phyloP scores from a whole-genome alignment of 2,329 filamentous ascomycete species.

The Fusarium equiseti region DNA sequence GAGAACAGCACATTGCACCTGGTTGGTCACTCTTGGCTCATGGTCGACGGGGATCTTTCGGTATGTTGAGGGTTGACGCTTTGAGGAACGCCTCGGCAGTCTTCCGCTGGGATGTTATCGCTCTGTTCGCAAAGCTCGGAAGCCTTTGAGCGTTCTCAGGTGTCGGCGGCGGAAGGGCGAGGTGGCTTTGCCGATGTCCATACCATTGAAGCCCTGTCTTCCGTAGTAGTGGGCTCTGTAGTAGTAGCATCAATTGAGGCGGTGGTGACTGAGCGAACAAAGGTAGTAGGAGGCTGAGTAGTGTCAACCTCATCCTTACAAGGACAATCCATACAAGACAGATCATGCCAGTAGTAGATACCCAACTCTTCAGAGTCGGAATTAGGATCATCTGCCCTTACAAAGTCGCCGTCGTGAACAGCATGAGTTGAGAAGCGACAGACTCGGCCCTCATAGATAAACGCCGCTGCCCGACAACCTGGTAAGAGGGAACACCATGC shows the following conservation, averaged over 20 bases:
- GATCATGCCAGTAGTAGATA: conserved; percentile 15
- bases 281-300: neutral
- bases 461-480: conserved; percentile 3
- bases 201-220: neutral
- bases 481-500: conserved; percentile 12
- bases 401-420: conserved; percentile 7
- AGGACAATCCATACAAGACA: conserved; percentile 13
- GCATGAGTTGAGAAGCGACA: conserved; percentile 13
- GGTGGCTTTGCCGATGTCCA: neutral
- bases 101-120: neutral
- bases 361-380: conserved; percentile 1
- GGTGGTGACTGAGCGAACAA: neutral
- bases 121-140: neutral
- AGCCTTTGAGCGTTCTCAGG: neutral
- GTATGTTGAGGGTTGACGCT: neutral
- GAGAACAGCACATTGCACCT: neutral
- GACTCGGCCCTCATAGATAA: neutral
- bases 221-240: neutral
- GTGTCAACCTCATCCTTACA: neutral
- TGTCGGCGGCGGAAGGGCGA: neutral
- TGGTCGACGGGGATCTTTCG: neutral
- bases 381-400: conserved; percentile 12
- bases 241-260: neutral
- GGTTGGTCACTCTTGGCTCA: neutral
- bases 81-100: neutral